phyloP scores from a whole-genome alignment of 768 basidiomycete species.

The Tricholoma saponaceum region DNA sequence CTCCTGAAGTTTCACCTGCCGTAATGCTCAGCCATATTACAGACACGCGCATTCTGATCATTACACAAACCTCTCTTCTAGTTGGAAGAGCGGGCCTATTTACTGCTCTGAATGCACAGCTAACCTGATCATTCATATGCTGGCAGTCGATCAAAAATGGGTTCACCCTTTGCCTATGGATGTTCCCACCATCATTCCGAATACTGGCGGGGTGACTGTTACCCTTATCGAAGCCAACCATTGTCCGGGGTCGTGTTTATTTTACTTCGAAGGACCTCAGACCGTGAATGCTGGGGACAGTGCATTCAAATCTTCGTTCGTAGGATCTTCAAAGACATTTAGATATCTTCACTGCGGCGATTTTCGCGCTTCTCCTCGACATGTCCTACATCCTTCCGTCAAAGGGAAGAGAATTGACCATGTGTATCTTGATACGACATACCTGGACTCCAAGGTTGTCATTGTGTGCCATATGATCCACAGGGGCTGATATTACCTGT shows the following conservation, averaged over 20 bases:
- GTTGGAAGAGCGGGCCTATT: conserved; percentile 89
- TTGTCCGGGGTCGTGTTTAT: conserved; percentile 93
- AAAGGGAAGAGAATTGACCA: conserved; percentile 79
- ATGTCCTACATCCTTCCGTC: conserved; percentile 81
- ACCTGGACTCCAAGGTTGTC: conserved; percentile 77
- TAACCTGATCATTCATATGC: conserved; percentile 87
- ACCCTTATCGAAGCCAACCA: conserved; percentile 98
- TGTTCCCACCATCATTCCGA: conserved; percentile 64
- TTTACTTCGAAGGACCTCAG: conserved; percentile 90
- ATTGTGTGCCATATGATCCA: not conserved
- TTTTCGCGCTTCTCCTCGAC: conserved; percentile 85
- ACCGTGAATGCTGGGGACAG: conserved; percentile 88
- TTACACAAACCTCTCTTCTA: conserved; percentile 86
- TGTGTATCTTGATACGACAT: conserved; percentile 95
- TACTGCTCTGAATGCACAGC: conserved; percentile 96
- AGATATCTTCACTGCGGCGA: conserved; percentile 96
- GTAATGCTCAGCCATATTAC: conserved; percentile 11
- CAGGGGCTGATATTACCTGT: not conserved
- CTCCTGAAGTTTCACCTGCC: not conserved
- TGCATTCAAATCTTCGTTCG: conserved; percentile 59
- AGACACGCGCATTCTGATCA: conserved; percentile 98
- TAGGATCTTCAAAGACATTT: conserved; percentile 69
- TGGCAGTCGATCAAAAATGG: conserved; percentile 86
- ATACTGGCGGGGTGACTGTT: conserved; percentile 82
- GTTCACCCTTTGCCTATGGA: conserved; percentile 85